phyloP scores from a whole-genome alignment of 1,139 yeast genomes.

The Saccharomyces hybrid region DNA sequence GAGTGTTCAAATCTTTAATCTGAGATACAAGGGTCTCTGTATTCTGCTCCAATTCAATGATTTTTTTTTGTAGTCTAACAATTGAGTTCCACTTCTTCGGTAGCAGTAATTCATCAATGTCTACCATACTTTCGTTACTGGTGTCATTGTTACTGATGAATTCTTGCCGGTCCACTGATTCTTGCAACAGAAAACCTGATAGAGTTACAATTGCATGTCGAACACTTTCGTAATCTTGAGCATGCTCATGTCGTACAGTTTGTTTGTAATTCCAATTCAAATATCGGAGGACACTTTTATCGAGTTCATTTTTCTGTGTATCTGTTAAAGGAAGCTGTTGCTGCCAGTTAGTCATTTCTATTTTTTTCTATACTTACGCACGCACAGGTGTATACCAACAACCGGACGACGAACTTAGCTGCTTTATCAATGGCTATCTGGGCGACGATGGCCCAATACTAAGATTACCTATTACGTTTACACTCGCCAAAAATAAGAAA shows the following conservation, averaged over 20 bases:
- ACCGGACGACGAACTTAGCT: background rate
- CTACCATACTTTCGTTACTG: constrained; percentile 5
- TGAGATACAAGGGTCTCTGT: constrained; percentile 3
- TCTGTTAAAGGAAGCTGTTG: constrained; percentile 33
- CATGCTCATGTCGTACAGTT: background rate
- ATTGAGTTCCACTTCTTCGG: constrained; percentile 91
- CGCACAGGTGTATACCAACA: background rate
- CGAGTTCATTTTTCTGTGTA: constrained; percentile 46
- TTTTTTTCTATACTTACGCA: background rate
- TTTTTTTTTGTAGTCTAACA: constrained; percentile 65
- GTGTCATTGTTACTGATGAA: background rate
- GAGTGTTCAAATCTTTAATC: constrained; percentile 7
- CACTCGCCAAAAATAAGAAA: background rate
- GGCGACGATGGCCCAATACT: background rate
- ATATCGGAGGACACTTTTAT: constrained; percentile 51
- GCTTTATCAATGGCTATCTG: background rate
- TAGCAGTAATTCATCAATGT: constrained; percentile 34
- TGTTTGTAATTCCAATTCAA: constrained; percentile 11
- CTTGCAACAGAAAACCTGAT: background rate
- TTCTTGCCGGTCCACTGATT: background rate
- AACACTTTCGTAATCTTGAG: constrained; percentile 8
- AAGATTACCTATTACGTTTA: background rate
- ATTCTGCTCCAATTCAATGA: constrained; percentile 46
- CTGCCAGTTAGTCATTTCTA: background rate
- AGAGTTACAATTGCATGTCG: constrained; percentile 3